These are phyloP conservation scores for Cytospora paraplurivora DNA, from an alignment of 2,329 filamentous ascomycete species.

Conservation along the genomic window DNA sequence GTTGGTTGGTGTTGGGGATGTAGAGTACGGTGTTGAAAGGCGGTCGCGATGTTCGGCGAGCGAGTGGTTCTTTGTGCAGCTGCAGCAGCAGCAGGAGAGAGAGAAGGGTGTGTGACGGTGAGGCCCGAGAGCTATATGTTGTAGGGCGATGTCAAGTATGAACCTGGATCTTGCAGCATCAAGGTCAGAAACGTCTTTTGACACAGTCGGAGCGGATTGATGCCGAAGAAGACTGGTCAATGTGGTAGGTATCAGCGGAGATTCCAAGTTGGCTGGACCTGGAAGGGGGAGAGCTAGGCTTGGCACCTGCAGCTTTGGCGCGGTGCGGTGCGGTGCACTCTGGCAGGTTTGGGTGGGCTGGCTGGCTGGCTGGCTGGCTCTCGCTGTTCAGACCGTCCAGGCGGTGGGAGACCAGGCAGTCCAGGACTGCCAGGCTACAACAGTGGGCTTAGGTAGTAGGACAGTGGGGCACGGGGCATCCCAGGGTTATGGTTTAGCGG, in stretches of 20 bases:
- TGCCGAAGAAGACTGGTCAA: slow-evolving; percentile 41
- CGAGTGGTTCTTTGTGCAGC: slow-evolving; percentile 13
- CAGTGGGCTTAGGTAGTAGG: slow-evolving; percentile 23
- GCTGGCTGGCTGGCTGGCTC: no score
- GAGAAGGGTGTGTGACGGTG: background rate
- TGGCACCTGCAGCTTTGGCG: no score
- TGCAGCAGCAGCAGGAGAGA: slow-evolving; percentile 11
- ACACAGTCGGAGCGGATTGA: slow-evolving; percentile 41
- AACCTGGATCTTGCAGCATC: slow-evolving; percentile 38
- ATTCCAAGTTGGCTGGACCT: background rate
- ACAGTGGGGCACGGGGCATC: slow-evolving; percentile 15
- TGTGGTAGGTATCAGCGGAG: background rate
- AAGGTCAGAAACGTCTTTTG: slow-evolving; percentile 44
- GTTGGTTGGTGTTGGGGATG: slow-evolving; percentile 13
- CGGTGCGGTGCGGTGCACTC: background rate
- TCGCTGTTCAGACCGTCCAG: background rate
- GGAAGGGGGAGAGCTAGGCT: background rate
- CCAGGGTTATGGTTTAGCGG: slow-evolving; percentile 26
- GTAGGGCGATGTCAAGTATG: slow-evolving; percentile 13
- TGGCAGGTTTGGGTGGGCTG: no score
- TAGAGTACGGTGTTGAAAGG: slow-evolving; percentile 12
- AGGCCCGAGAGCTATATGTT: slow-evolving; percentile 17
- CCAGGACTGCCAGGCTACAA: background rate
- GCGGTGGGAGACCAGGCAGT: background rate
- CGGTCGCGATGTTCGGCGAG: background rate